These are phyloP conservation scores for Parathielavia hyrcaniae DNA, from an alignment of 495 filamentous ascomycete species.

Conservation along the genomic window DNA sequence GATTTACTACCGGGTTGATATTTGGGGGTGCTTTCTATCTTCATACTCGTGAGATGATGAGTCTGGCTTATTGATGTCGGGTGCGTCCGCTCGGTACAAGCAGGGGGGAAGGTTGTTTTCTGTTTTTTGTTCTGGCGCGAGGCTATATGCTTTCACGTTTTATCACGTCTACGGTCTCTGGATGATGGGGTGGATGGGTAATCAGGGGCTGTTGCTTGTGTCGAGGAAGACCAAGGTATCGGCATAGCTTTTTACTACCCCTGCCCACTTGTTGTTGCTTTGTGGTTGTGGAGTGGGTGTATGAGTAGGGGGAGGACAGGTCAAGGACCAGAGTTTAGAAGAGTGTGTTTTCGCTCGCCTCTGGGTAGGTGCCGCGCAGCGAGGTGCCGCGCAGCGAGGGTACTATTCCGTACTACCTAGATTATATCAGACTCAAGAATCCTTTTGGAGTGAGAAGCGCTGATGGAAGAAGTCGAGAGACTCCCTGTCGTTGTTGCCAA, in stretches of 20 bases:
- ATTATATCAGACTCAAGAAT: too few relatives aligned
- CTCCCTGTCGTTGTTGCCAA: too few relatives aligned
- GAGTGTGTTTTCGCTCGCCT: background rate
- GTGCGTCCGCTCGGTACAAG: background rate
- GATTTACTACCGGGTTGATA: background rate
- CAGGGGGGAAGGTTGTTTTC: background rate
- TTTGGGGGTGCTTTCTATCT: background rate
- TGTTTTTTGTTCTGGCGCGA: background rate
- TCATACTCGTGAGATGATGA: background rate
- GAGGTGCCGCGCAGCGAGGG: too few relatives aligned
- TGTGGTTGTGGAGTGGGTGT: too few relatives aligned
- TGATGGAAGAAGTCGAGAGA: too few relatives aligned
- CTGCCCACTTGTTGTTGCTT: too few relatives aligned
- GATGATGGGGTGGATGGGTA: background rate
- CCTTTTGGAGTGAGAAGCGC: too few relatives aligned
- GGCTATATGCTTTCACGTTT: slow-evolving; percentile 4
- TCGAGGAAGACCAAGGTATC: background rate
- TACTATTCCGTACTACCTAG: too few relatives aligned
- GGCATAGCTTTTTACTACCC: too few relatives aligned
- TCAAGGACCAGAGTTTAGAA: background rate
- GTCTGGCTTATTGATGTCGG: background rate
- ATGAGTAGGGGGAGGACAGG: too few relatives aligned
- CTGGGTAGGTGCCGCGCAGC: background rate
- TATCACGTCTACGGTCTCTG: background rate
- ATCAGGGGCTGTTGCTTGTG: background rate